Evolutionary conservation across 352 stramenopile genomes (phyloP).

Genomic region (Pythium rishiriense): DNA sequence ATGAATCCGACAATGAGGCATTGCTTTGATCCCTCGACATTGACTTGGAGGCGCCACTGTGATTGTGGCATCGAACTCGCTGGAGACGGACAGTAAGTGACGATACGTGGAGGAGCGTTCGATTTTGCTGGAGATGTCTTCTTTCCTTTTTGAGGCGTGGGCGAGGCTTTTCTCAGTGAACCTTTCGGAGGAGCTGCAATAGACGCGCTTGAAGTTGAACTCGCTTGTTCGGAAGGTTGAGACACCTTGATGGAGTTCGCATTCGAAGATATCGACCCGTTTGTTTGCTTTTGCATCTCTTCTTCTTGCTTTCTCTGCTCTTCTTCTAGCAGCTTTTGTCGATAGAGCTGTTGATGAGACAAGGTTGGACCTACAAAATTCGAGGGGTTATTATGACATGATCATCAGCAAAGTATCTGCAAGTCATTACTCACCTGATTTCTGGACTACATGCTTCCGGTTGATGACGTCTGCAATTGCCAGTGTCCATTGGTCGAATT

Average conservation of each 20-base stretch:
- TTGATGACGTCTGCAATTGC: slow-evolving; percentile 80
- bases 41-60: slow-evolving; percentile 54
- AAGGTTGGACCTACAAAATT: slow-evolving; percentile 32
- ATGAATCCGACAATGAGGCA: slow-evolving; percentile 78
- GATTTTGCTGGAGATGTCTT: slow-evolving; percentile 12
- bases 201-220: background rate
- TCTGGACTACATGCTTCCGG: slow-evolving; percentile 52
- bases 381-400: background rate
- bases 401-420: background rate
- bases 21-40: slow-evolving; percentile 64
- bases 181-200: background rate
- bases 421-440: slow-evolving; percentile 12
- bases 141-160: background rate
- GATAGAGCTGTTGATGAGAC: slow-evolving; percentile 79
- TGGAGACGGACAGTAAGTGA: slow-evolving; percentile 18
- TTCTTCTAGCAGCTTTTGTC: slow-evolving; percentile 63
- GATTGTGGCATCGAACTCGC: slow-evolving; percentile 3
- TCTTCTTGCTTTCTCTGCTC: slow-evolving; percentile 31
- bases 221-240: background rate
- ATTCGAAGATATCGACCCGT: background rate
- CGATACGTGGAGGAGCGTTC: slow-evolving; percentile 21
- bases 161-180: background rate
- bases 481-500: slow-evolving; percentile 81
- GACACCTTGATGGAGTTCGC: background rate
- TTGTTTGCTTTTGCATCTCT: slow-evolving; percentile 6